Percentiles rank a stretch among this genome's conserved stretches.
These are phyloP conservation scores for Stephania japonica DNA, from an alignment of 164 flowering plant species.

Conservation along the genomic window DNA sequence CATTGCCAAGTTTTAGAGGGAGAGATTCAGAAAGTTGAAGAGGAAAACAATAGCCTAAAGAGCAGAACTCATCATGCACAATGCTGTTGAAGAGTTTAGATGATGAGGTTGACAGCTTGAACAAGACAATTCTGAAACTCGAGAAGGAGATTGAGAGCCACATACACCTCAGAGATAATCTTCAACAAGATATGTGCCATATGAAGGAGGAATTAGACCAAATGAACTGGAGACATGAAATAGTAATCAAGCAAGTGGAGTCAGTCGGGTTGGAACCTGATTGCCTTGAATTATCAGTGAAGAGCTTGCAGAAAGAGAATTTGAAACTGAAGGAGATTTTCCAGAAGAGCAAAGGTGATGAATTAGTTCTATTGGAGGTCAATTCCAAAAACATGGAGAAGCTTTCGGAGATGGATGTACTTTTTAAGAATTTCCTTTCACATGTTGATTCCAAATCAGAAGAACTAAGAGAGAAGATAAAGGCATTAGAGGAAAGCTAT, in stretches of 20 bases:
- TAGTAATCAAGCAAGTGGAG: conserved; percentile 49
- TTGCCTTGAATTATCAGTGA: conserved; percentile 43
- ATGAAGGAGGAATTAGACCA: conserved; percentile 62
- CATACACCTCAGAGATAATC: conserved; percentile 38
- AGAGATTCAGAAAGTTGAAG: conserved; percentile 39
- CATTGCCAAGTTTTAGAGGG: conserved; percentile 46
- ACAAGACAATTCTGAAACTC: conserved; percentile 60
- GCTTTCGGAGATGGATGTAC: conserved; percentile 36
- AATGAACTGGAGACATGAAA: conserved; percentile 40
- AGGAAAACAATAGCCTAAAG: conserved; percentile 54
- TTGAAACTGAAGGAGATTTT: conserved; percentile 48
- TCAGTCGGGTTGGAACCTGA: conserved; percentile 59
- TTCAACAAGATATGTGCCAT: conserved; percentile 48
- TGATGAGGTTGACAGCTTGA: conserved; percentile 45
- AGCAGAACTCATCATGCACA: conserved; percentile 40
- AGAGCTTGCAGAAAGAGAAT: conserved; percentile 64
- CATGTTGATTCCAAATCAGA: conserved; percentile 44
- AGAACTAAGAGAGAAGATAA: conserved; percentile 36
- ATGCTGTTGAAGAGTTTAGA: conserved; percentile 39
- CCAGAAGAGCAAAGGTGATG: conserved; percentile 37
- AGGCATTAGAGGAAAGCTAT: conserved; percentile 50
- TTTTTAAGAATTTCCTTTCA: conserved; percentile 44
- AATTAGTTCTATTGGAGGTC: conserved; percentile 30
- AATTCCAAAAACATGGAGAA: conserved; percentile 49
- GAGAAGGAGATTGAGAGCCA: conserved; percentile 58